Evolutionary conservation across 2,329 filamentous ascomycete species (phyloP).

Genomic region (Aspergillus amoenus): DNA sequence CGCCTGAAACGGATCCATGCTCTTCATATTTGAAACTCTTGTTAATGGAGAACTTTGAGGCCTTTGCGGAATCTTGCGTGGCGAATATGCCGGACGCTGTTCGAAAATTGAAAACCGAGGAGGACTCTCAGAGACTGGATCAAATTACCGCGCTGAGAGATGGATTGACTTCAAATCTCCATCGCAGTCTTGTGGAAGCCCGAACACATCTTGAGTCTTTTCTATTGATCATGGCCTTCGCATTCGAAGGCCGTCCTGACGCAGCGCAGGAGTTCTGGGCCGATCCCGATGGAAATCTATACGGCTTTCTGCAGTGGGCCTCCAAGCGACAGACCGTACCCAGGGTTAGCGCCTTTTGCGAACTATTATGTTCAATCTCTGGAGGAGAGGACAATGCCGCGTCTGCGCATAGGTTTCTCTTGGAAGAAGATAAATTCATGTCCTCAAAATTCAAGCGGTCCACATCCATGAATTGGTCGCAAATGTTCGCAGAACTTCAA

Average conservation of each 20-base stretch:
- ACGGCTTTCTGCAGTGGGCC: slow-evolving; percentile 96
- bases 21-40: slow-evolving; percentile 69
- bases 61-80: slow-evolving; percentile 88
- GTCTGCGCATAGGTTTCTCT: slow-evolving; percentile 81
- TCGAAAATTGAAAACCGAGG: slow-evolving; percentile 78
- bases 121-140: slow-evolving; percentile 71
- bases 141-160: slow-evolving; percentile 48
- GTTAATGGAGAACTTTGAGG: slow-evolving; percentile 78
- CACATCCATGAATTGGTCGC: slow-evolving; percentile 84
- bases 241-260: slow-evolving; percentile 82
- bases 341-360: slow-evolving; percentile 93
- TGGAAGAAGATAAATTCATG: slow-evolving; percentile 76
- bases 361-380: slow-evolving; percentile 88
- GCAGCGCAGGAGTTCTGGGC: slow-evolving; percentile 88
- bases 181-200: slow-evolving; percentile 42
- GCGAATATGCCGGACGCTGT: slow-evolving; percentile 93
- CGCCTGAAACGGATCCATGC: slow-evolving; percentile 67
- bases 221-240: slow-evolving; percentile 85
- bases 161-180: slow-evolving; percentile 40
- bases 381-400: slow-evolving; percentile 79
- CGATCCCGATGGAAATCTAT: slow-evolving; percentile 87
- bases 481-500: slow-evolving; percentile 86
- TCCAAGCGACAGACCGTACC: slow-evolving; percentile 92
- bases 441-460: slow-evolving; percentile 78
- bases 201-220: slow-evolving; percentile 77